Percentiles rank a stretch among this genome's conserved stretches.
These are phyloP conservation scores for Fusarium lateritium DNA, from an alignment of 2,329 filamentous ascomycete genomes.

Conservation along the genomic window DNA sequence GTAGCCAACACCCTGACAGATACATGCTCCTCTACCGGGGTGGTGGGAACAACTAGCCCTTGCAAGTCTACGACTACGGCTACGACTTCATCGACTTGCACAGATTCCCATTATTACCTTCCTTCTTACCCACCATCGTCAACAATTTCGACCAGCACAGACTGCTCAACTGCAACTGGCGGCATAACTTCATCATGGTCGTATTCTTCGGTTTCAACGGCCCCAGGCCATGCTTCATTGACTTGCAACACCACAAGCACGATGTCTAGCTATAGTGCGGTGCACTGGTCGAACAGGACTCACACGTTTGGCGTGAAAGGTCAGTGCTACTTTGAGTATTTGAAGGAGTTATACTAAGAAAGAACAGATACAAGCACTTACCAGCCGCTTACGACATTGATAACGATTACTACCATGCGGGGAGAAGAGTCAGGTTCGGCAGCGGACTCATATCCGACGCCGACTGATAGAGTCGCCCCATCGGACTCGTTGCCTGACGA, in stretches of 20 bases:
- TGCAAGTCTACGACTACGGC: conserved; percentile 29
- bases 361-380: conserved; percentile 17
- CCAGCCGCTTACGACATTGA: conserved; percentile 40
- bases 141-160: conserved; percentile 17
- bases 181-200: conserved; percentile 18
- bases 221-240: conserved; percentile 23
- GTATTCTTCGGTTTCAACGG: conserved; percentile 27
- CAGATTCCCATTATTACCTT: conserved; percentile 19
- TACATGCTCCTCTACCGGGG: conserved; percentile 17
- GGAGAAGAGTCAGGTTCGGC: conserved; percentile 14
- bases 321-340: conserved; percentile 20
- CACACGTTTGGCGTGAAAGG: conserved; percentile 28
- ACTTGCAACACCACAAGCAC: conserved; percentile 46
- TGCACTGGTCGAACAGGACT: conserved; percentile 40
- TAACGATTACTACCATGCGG: conserved; percentile 37
- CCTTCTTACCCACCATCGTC: conserved; percentile 2
- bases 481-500: conserved; percentile 48
- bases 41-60: conserved; percentile 14
- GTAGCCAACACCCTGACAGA: conserved; percentile 14
- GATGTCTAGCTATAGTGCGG: conserved; percentile 24
- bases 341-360: conserved; percentile 12
- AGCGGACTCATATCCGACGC: conserved; percentile 32
- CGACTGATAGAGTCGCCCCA: conserved; percentile 33
- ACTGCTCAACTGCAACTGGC: conserved; percentile 23
- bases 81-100: conserved; percentile 34